Evolutionary conservation across 2,329 filamentous ascomycete species (phyloP).

Genomic region (Pseudocercospora macadamiae): DNA sequence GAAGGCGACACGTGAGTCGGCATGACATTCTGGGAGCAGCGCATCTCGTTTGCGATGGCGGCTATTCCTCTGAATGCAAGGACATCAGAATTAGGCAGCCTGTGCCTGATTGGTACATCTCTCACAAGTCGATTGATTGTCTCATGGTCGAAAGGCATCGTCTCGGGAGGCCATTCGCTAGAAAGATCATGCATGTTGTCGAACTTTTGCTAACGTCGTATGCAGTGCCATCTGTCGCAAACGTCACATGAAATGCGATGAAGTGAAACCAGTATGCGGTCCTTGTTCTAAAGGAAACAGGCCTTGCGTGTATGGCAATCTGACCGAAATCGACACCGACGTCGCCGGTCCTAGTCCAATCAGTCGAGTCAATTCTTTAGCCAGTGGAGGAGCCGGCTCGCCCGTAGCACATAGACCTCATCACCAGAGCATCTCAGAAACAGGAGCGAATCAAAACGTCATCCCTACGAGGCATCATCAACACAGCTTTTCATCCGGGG

Average conservation of each 20-base stretch:
- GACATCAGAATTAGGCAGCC: no score
- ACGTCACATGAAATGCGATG: conserved; percentile 57
- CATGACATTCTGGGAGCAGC: no score
- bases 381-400: conserved; percentile 5
- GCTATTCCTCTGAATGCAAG: no score
- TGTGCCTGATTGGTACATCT: no score
- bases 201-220: conserved; percentile 4
- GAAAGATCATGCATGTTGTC: neutral
- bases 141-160: no score
- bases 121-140: no score
- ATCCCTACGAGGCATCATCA: neutral
- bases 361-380: neutral
- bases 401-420: conserved; percentile 5
- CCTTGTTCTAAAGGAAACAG: conserved; percentile 50
- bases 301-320: conserved; percentile 44
- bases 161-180: no score
- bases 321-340: conserved; percentile 4
- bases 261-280: conserved; percentile 48
- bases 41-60: no score
- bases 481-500: conserved; percentile 9
- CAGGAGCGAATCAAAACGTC: neutral
- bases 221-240: conserved; percentile 35
- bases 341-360: neutral
- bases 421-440: neutral
- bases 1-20: no score